phyloP scores from a whole-genome alignment of 805 yeast species.

The Monosporozyma aquatica region DNA sequence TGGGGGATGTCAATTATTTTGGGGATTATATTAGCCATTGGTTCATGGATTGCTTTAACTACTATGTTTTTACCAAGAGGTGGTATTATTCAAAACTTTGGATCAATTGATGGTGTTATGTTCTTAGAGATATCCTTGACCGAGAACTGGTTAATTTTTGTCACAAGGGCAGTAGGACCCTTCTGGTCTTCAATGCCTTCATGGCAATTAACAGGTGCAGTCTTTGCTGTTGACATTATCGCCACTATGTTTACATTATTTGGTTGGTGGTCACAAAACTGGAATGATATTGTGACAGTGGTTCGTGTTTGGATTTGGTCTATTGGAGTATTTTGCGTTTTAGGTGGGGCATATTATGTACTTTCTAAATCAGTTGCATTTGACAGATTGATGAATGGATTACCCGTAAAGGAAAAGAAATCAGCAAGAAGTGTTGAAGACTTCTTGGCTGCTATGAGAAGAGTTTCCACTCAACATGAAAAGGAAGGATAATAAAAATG shows the following conservation, averaged over 20 bases:
- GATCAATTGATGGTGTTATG: constrained; percentile 86
- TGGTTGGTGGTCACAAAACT: constrained; percentile 98
- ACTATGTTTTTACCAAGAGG: constrained; percentile 85
- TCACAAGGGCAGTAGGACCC: constrained; percentile 95
- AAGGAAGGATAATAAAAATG: constrained; percentile 45
- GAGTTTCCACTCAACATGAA: constrained; percentile 87
- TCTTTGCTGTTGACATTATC: constrained; percentile 76
- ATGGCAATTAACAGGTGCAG: constrained; percentile 95
- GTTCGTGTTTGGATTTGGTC: constrained; percentile 94
- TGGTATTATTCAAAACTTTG: constrained; percentile 94
- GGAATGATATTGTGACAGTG: constrained; percentile 92
- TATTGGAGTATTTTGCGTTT: constrained; percentile 90
- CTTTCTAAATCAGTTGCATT: constrained; percentile 75
- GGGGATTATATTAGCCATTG: constrained; percentile 79
- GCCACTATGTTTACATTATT: constrained; percentile 87
- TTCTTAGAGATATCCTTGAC: constrained; percentile 91
- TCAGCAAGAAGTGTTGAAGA: constrained; percentile 69
- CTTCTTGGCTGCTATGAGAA: constrained; percentile 77
- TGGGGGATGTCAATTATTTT: constrained; percentile 93
- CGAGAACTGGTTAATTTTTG: constrained; percentile 95
- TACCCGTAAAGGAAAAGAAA: constrained; percentile 47
- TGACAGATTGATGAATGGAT: constrained; percentile 81
- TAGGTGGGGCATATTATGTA: constrained; percentile 94
- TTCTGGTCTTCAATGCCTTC: constrained; percentile 96
- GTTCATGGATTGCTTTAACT: constrained; percentile 91